Evolutionary conservation across 805 yeast genomes (phyloP), one percentile per base, ranked within the genome.

Genomic region (Kuraishia floccosa): DNA sequence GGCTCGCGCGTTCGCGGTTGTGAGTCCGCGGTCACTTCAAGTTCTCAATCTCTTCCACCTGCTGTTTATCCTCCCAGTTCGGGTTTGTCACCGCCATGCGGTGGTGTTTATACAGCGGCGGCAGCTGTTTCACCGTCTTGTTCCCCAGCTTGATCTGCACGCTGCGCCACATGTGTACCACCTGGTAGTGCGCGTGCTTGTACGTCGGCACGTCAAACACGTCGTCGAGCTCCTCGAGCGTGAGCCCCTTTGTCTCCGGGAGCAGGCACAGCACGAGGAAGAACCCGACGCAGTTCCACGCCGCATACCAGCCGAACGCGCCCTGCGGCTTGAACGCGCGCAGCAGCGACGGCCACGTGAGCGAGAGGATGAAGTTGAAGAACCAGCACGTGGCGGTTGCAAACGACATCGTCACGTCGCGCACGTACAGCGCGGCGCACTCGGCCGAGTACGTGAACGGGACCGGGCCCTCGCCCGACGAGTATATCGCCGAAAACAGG

Each of bases 361-460:
- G 65, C 14, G 91, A 74, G 38, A 76, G 58, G 31, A 76, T 56
- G 42, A 76, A 76, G 50, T 76, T 76, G 63, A 76, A 76, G 54
- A 76, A 76, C 84, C 84, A 76, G 49, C 79, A 63, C 13, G 78
- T 72, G 13, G 82, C 77, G 19, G 89, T 76, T 17, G 87, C 89
- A 39, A 76, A 61, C 2, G 86, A 75, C 76, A 84, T 78, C 32
- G 89, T 87, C 32, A 81, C 56, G 41, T 83, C 86, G 56, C 93
- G 72, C 38, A 81, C 71, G 46, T 79, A 78, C 45, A 82, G 61
- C 37, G 89, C 85, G 59, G 79, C 71, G 44, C 80, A 81, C 53
- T 84, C 94, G 7, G 94, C 93, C 17, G 86, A 76, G 47, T 84
- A 81, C 2, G 91, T 79, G 58, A 84, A 83, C 3, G 94, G 93